phyloP scores from a whole-genome alignment of 73 alveolate species.

The Tetrahymena borealis region DNA sequence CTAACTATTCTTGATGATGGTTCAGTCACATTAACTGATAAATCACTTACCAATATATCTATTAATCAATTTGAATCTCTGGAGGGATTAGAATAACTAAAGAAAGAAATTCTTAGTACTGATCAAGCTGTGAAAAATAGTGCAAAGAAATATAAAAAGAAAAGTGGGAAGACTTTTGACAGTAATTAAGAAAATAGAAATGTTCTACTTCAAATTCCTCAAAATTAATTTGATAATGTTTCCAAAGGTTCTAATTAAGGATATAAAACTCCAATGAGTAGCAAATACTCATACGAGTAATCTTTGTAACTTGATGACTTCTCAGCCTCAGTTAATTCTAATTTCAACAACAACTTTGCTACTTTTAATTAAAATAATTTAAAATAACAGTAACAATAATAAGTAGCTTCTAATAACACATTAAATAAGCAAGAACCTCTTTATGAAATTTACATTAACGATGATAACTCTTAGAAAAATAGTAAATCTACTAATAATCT shows the following conservation, averaged over 20 bases:
- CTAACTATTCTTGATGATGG: neutral
- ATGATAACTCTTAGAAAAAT: neutral
- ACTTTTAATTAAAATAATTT: neutral
- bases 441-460: neutral
- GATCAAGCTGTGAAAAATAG: neutral
- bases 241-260: neutral
- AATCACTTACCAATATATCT: neutral
- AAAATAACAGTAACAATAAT: neutral
- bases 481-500: too few species aligned
- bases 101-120: neutral
- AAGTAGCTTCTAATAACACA: neutral
- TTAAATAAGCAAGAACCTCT: neutral
- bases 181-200: neutral
- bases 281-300: neutral
- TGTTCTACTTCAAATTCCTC: neutral
- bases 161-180: neutral
- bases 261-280: neutral
- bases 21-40: neutral
- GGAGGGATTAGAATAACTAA: neutral
- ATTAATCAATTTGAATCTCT: neutral
- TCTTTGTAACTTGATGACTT: neutral
- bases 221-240: neutral
- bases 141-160: neutral
- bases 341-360: neutral
- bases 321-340: neutral